Base-by-base conservation (phyloP, 2,329 filamentous ascomycete species). In the Xylariaceae sp. region DNA sequence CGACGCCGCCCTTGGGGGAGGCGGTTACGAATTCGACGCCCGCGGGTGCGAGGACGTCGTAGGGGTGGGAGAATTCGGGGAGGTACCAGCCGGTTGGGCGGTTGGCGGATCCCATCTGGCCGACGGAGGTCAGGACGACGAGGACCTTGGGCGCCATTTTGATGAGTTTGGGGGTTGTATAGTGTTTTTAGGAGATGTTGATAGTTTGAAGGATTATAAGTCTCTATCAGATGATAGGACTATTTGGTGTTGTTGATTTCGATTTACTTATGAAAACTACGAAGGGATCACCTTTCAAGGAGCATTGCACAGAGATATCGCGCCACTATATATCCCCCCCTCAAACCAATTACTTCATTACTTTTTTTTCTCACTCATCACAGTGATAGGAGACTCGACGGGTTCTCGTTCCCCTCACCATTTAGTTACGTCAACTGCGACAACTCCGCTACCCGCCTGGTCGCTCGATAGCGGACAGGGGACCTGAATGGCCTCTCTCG, bases 11-110 rank as follows among this genome's bases (percentile, higher is more conserved):
- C 49, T 78, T 77, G 56, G 86, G 85, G 0, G 86, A 88, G 60
- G 84, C 85, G 44, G 86, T 75, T 58, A 78, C 78, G 44, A 88
- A 68, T 51, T 83, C 78, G 62, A 74, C 75, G 67, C 83, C 80
- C 65, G 78, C 76, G 44, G 77, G 62, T 18, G 64, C 68, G 50
- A 88, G 79, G 61, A 82, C 77, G 53, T 85, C 76, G 73, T 85
- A 83, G 13, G 86, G 85, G 74, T 88, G 86, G 52, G 86, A 82
- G 57, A 88, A 77, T 70, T 88, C 86, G 59, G 82, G 78, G 68
- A 90, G 76, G 70, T 84, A 90, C 88, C 88, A 90, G 64, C 88
- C 88, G 0, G 87, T 89, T 8, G 81, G 80, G 68, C 77, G 76
- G 68, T 77, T 77, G 50, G 78, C 76, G 66, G 75, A 70, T 66